These are phyloP conservation scores for Smittium mucronatum DNA, from an alignment of 371 early-diverging fungal genomes.

Conservation along the genomic window DNA sequence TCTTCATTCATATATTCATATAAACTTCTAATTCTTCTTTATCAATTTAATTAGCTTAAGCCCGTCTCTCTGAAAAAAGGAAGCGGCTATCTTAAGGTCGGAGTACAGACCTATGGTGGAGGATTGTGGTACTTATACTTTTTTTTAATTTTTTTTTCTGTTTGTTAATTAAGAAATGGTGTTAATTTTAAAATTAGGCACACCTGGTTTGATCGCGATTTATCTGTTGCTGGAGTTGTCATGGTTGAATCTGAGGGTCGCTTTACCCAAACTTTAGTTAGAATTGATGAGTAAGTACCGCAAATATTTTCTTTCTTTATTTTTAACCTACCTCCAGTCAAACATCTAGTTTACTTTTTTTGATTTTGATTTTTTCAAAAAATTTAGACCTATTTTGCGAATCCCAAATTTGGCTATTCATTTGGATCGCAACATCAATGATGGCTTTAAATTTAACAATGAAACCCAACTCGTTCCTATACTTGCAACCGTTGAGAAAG, in stretches of 20 bases:
- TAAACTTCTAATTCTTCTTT: not conserved
- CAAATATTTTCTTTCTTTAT: not conserved
- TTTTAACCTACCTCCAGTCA: no score
- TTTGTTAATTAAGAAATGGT: no score
- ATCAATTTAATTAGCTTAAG: slow-evolving; percentile 57
- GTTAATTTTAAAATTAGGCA: slow-evolving; percentile 43
- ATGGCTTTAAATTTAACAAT: slow-evolving; percentile 83
- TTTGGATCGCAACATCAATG: slow-evolving; percentile 69
- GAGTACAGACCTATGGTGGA: slow-evolving; percentile 86
- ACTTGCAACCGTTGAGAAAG: slow-evolving; percentile 60
- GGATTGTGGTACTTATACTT: slow-evolving; percentile 58
- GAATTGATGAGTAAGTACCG: slow-evolving; percentile 41
- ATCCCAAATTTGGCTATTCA: slow-evolving; percentile 97
- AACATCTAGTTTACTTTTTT: not conserved
- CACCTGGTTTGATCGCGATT: slow-evolving; percentile 97
- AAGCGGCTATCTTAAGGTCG: slow-evolving; percentile 75
- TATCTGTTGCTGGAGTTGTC: slow-evolving; percentile 91
- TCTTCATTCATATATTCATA: not conserved
- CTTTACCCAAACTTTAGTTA: slow-evolving; percentile 51
- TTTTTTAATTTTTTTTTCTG: no score
- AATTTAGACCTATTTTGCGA: slow-evolving; percentile 57
- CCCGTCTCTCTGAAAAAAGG: slow-evolving; percentile 76
- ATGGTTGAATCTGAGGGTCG: slow-evolving; percentile 63
- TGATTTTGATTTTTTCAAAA: not conserved
- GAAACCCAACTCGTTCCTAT: slow-evolving; percentile 87